These are phyloP conservation scores for Naumovozyma dairenensis DNA, from an alignment of 805 yeast genomes.

Conservation along the genomic window DNA sequence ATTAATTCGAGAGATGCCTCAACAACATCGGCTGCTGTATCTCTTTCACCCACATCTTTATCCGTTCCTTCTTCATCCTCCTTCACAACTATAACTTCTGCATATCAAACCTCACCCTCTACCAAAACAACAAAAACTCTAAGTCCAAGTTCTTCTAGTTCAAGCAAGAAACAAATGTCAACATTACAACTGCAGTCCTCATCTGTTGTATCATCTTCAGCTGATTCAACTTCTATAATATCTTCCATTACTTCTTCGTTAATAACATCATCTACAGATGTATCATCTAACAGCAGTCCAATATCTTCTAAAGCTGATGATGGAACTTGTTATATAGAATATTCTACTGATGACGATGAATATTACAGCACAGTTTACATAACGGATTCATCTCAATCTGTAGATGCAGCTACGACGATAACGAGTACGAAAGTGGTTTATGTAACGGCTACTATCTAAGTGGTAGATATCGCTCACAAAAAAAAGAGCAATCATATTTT, in stretches of 20 bases:
- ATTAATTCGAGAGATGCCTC: too few relatives aligned
- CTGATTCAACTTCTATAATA: constrained; percentile 5
- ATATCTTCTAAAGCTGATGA: constrained; percentile 11
- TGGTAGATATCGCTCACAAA: too few relatives aligned
- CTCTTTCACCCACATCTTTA: too few relatives aligned
- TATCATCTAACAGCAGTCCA: too few relatives aligned
- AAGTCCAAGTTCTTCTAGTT: constrained; percentile 4
- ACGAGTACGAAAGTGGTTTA: constrained; percentile 24
- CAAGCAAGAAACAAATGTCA: neutral
- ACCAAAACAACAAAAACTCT: neutral
- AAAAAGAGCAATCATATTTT: too few relatives aligned
- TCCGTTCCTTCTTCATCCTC: too few relatives aligned
- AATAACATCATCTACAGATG: too few relatives aligned
- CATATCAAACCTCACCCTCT: constrained; percentile 2
- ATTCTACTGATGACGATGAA: constrained; percentile 15
- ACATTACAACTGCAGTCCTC: neutral
- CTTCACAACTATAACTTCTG: constrained; percentile 3
- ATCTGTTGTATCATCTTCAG: constrained; percentile 2
- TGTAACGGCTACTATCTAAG: constrained; percentile 13
- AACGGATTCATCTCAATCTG: constrained; percentile 21
- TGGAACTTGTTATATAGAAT: constrained; percentile 21
- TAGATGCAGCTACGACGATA: constrained; percentile 29
- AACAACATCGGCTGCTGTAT: constrained; percentile 5
- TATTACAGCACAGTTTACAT: constrained; percentile 26
- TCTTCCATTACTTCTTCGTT: constrained; percentile 7